Evolutionary conservation across 768 basidiomycete species (phyloP).

Genomic region (Tylopilus cervinicoccineus): DNA sequence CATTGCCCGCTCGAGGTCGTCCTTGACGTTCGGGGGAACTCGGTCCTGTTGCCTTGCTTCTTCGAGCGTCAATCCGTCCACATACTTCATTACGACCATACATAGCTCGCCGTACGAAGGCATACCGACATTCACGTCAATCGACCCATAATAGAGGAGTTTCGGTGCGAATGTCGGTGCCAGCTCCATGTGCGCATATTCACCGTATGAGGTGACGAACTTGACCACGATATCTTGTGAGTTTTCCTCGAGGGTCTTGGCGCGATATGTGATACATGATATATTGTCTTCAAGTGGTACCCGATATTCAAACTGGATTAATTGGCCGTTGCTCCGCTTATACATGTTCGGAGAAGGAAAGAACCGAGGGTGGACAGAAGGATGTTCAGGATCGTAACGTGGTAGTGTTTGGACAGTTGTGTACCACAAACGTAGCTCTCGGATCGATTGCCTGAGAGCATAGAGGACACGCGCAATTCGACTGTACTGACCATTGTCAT

Average conservation of each 20-base stretch:
- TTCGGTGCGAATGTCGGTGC: constrained; percentile 27
- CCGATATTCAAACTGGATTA: constrained; percentile 19
- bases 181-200: constrained; percentile 30
- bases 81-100: constrained; percentile 41
- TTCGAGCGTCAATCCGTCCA: constrained; percentile 15
- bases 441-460: constrained; percentile 16
- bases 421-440: constrained; percentile 21
- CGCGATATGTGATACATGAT: constrained; percentile 24
- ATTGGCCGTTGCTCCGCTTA: background rate
- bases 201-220: constrained; percentile 34
- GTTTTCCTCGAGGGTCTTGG: constrained; percentile 4
- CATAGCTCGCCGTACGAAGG: constrained; percentile 17
- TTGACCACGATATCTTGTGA: constrained; percentile 32
- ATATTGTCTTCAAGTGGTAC: constrained; percentile 13
- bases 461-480: background rate
- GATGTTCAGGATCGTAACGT: background rate
- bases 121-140: constrained; percentile 4
- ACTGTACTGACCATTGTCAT: background rate
- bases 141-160: constrained; percentile 29
- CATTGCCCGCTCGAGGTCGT: constrained; percentile 20
- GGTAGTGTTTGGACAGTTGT: background rate
- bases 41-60: background rate
- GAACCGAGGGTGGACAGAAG: constrained; percentile 12
- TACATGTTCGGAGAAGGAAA: constrained; percentile 19
- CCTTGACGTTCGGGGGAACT: constrained; percentile 13